Base-by-base conservation (phyloP, 805 yeast genomes). In the Grigorovia humatica region DNA sequence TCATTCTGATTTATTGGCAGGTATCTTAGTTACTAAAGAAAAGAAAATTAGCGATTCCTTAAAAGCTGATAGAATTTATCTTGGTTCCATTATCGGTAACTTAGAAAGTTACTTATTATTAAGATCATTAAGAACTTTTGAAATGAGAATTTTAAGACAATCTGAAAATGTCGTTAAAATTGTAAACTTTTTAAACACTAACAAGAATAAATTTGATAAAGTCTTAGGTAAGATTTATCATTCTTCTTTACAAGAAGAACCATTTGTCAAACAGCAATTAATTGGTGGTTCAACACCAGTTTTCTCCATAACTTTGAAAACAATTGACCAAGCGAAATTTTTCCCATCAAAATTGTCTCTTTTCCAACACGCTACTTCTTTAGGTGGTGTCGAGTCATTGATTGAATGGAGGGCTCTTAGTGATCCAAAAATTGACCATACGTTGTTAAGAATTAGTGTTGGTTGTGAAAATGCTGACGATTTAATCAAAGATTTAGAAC, bases 301-400 rank as follows among this genome's bases (percentile, higher is more conserved):
- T 0, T 88, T 90, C 59, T 73, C 93, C 0, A 75, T 89, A 46
- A 76, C 72, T 8, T 38, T 38, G 17, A 38, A 38, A 13, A 38
- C 42, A 4, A 38, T 38, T 38, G 42, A 38, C 3, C 65, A 72
- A 30, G 95, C 96, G 0, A 77, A 74, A 57, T 49, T 57, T 6
- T 70, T 90, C 11, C 93, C 95, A 9, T 72, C 82, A 2, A 76
- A 73, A 52, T 70, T 88, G 53, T 77, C 79, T 57, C 78, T 77
- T 55, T 88, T 88, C 70, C 83, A 82, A 59, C 97, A 90, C 68
- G 95, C 96, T 6, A 89, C 96, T 1, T 87, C 96, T 2, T 72
- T 90, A 20, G 96, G 96, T 40, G 96, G 96, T n/a, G 88, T 85
- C 13, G 96, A 90, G 67, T 84, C 95, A 49, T 72, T 89, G 62